Evolutionary conservation across 805 yeast genomes (phyloP).

Genomic region (Cyberlindnera xylosilytica): DNA sequence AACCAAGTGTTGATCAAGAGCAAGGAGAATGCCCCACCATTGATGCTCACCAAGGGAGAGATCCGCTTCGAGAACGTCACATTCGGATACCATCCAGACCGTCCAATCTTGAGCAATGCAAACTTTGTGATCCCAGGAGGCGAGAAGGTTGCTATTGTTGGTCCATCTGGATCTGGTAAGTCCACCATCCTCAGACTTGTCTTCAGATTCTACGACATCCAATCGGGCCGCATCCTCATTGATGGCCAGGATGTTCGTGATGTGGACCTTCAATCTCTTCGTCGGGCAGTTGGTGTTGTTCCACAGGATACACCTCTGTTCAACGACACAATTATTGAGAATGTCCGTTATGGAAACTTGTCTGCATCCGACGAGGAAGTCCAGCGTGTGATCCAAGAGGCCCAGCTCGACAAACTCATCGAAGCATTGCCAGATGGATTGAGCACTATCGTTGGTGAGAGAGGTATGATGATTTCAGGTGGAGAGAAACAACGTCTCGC

Average conservation of each 20-base stretch:
- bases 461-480: conserved; percentile 99
- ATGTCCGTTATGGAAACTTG: conserved; percentile 81
- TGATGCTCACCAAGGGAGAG: conserved; percentile 55
- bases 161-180: conserved; percentile 95
- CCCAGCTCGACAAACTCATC: conserved; percentile 64
- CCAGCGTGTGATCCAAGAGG: conserved; percentile 56
- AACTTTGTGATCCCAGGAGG: conserved; percentile 89
- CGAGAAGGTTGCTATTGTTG: conserved; percentile 87
- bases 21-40: conserved; percentile 57
- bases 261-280: conserved; percentile 69
- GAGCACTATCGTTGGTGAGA: conserved; percentile 88
- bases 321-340: conserved; percentile 85
- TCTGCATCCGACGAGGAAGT: conserved; percentile 74
- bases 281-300: conserved; percentile 81
- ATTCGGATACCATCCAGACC: conserved; percentile 86
- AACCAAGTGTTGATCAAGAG: conserved; percentile 67
- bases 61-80: conserved; percentile 87
- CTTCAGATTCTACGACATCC: conserved; percentile 87
- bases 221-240: conserved; percentile 69
- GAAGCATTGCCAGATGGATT: conserved; percentile 77
- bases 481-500: conserved; percentile 97
- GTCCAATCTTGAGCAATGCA: conserved; percentile 81
- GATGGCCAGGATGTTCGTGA: conserved; percentile 87
- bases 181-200: conserved; percentile 82
- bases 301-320: conserved; percentile 98